Evolutionary conservation across 1,139 yeast species (phyloP), one percentile per base, ranked within the genome.

Genomic region (Kluyveromyces sp.): DNA sequence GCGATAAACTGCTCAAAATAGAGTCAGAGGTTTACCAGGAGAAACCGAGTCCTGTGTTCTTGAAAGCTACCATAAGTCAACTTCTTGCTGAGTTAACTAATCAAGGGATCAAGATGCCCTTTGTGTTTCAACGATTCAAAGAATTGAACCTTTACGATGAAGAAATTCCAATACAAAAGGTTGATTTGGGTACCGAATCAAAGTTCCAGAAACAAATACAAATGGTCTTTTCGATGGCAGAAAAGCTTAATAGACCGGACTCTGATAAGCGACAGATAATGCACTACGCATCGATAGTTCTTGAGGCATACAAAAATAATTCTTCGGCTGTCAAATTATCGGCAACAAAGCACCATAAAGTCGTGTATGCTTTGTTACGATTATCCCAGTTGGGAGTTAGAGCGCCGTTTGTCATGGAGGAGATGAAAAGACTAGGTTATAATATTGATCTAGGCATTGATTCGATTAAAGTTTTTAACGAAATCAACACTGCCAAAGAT

Each of bases 61-160:
- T 38, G 31, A 38, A 38, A 19, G 41, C 35, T 3, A 20, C 28
- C 12, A 32, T 38, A 11, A 19, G n/a, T 20, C 30, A 34, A n/a
- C 20, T 35, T 9, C 16, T 34, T 12, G 16, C 34, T n/a, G 42
- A 42, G 36, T 29, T 42, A 11, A 38, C 40, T 13, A 29, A 19
- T 3, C 42, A 42, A 25, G 45, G 45, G 11, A 42, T 42, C 11
- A 26, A 26, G 18, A 38, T 42, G 42, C 45, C 45, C 3, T 33
- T 16, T 29, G 39, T 42, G 7, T 42, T 34, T 12, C 32, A 39
- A 37, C 25, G 45, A 20, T 35, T 42, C 17, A 22, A 39, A 16
- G 42, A 33, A 39, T 15, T 33, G 11, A 19, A 25, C 3, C 26
- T 26, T 3, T 33, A 33, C 25, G 42, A 39, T 17, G 42, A 33